Evolutionary conservation across 495 filamentous ascomycete genomes (phyloP), one percentile per base, ranked within the genome.

Genomic region (Peziza echinospora): DNA sequence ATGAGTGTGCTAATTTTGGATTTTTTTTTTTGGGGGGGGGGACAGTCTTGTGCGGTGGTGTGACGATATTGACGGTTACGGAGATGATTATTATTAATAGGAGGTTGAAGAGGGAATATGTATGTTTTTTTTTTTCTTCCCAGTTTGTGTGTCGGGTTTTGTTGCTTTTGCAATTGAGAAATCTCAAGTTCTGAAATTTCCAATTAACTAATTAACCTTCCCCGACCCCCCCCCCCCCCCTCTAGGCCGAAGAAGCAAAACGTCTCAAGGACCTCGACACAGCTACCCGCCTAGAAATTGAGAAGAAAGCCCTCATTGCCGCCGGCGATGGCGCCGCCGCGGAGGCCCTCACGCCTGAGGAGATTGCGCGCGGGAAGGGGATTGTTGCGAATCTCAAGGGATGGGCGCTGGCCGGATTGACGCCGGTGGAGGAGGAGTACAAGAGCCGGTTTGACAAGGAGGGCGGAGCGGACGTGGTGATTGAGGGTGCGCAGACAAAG

Each of bases 11-110:
- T 37, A 2, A 37, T 37, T 0, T 5, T 37, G 1, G 30, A 37
- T 13, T 34, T 34, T 9, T 9, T 9, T 11, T 13, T 1, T 6
- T 34, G 28, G 9, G 0, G 28, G 28, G 30, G 30, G 30, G 1
- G 1, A 17, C 19, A 87, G 84, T 76, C 45, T 59, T 93, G 53
- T 73, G 76, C 51, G 75, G 71, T 52, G 71, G 77, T 45, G 71
- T 87, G 28, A 83, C 82, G 19, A 68, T 76, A 47, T 89, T 84
- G 65, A 79, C 87, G 5, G 70, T 85, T 45, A 71, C 71, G 57
- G 86, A 93, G 62, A 81, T 97, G 74, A 73, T 89, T 24, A 60
- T 82, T 39, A 81, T 87, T 66, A 94, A 93, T 67, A 78, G 82
- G 34, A 67, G 69, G 41, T 74, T 78, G 62, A 55, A 37, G 30